These are phyloP conservation scores for Elsinoe ampelina DNA, from an alignment of 2,329 filamentous ascomycete species.

Conservation along the genomic window DNA sequence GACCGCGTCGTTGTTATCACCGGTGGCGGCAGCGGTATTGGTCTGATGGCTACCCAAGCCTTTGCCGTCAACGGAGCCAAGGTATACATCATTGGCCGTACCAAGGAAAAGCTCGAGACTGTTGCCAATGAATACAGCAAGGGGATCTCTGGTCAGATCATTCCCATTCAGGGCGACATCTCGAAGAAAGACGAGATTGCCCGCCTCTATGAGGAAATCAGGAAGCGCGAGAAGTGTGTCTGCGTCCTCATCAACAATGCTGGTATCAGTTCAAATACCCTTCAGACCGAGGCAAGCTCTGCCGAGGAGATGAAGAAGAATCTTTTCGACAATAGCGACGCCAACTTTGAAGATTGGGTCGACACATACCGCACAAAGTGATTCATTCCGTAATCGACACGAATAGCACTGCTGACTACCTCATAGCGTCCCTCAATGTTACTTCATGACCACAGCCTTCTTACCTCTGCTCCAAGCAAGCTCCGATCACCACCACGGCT, in stretches of 20 bases:
- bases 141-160: slow-evolving; percentile 37
- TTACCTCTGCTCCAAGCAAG: slow-evolving; percentile 38
- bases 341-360: slow-evolving; percentile 37
- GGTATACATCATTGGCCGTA: slow-evolving; percentile 41
- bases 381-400: no score
- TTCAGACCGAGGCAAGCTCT: slow-evolving; percentile 29
- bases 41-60: slow-evolving; percentile 37
- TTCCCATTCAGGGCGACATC: slow-evolving; percentile 37
- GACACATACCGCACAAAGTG: slow-evolving; percentile 21
- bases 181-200: slow-evolving; percentile 36
- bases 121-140: slow-evolving; percentile 37
- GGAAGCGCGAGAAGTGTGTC: slow-evolving; percentile 36
- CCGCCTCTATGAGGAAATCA: slow-evolving; percentile 34
- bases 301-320: slow-evolving; percentile 37
- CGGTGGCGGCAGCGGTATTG: slow-evolving; percentile 40
- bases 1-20: slow-evolving; percentile 35
- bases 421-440: slow-evolving; percentile 41
- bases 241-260: slow-evolving; percentile 42
- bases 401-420: slow-evolving; percentile 26
- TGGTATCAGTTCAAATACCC: slow-evolving; percentile 34
- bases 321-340: slow-evolving; percentile 35
- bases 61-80: slow-evolving; percentile 29
- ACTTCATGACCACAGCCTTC: slow-evolving; percentile 39
- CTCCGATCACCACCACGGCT: slow-evolving; percentile 34
- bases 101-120: slow-evolving; percentile 39